Conservation (phyloP, 139 green algal genomes). For the Micromonas commoda region DNA sequence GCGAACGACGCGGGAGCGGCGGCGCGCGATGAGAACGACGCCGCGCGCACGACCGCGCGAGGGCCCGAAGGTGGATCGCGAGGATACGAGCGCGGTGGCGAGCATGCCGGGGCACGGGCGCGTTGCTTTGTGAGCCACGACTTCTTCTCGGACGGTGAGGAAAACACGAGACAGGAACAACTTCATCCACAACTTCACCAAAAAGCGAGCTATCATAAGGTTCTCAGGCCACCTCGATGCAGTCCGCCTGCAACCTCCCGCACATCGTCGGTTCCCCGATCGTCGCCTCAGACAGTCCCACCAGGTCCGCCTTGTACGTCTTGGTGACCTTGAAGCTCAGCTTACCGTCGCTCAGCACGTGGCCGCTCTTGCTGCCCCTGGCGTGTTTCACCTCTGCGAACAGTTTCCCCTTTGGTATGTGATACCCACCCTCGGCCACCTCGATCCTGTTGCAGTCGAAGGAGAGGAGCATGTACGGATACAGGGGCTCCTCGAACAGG, state of each 20-base stretch:
- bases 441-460: background rate
- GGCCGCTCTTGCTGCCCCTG: background rate
- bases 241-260: background rate
- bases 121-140: too few species aligned
- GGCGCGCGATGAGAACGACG: too few species aligned
- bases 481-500: constrained; percentile 21
- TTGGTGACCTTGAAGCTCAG: background rate
- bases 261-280: background rate
- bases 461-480: constrained; percentile 12
- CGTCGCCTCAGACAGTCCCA: background rate
- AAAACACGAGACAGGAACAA: too few species aligned
- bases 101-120: too few species aligned
- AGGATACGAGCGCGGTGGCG: too few species aligned
- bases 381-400: constrained; percentile 3
- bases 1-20: too few species aligned
- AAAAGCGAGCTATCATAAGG: too few species aligned
- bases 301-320: constrained; percentile 11
- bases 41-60: too few species aligned
- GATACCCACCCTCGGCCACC: background rate
- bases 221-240: background rate
- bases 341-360: background rate
- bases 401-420: background rate
- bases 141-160: too few species aligned
- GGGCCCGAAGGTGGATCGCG: too few species aligned
- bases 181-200: too few species aligned